Evolutionary conservation across 2,329 filamentous ascomycete genomes (phyloP), one percentile per base, ranked within the genome.

Genomic region (Penicillium psychrosexuale): DNA sequence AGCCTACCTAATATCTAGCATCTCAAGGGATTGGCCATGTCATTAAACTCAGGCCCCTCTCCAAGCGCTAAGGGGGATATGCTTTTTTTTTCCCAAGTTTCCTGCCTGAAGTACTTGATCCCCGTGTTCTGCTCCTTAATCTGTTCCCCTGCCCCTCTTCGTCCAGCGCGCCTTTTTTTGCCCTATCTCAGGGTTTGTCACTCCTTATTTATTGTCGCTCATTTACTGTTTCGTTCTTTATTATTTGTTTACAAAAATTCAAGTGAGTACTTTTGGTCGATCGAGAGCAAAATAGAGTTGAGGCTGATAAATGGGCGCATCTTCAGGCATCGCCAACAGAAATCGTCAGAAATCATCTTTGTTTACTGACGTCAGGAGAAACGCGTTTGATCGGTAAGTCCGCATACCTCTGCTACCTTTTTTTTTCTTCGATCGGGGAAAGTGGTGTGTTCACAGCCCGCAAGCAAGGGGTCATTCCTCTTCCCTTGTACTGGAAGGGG

Each of bases 401-500:
- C 43, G 38, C 59, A 64, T 62, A 43, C 57, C 53, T 49, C 22
- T 13, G n/a, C 40, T 47, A 12, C 13, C 39, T 3, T 24, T 7
- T 50, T 55, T 47, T 47, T 50, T 38, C 48, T 30, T 38, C 50
- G 51, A 48, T 53, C 33, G 37, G 52, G 55, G 53, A 39, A 40
- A 40, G 28, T 42, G 40, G n/a, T 31, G 42, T 51, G 40, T 39
- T 13, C 19, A 36, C 19, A 36, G 49, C 11, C 24, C 9, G 27
- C 47, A 61, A 42, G 63, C 63, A 65, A 65, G 63, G 63, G 56
- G 39, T 47, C 59, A 61, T 63, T 60, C 56, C 51, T 51, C 39
- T 22, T 38, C 30, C 43, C 43, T 45, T 45, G 24, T 22, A 19
- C 52, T 40, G 30, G 17, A 56, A 58, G 49, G 61, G 60, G 50